Percentiles rank a stretch among this genome's conserved stretches.
Evolutionary conservation across 805 yeast genomes (phyloP).

Genomic region (Wickerhamomyces ciferrii): DNA sequence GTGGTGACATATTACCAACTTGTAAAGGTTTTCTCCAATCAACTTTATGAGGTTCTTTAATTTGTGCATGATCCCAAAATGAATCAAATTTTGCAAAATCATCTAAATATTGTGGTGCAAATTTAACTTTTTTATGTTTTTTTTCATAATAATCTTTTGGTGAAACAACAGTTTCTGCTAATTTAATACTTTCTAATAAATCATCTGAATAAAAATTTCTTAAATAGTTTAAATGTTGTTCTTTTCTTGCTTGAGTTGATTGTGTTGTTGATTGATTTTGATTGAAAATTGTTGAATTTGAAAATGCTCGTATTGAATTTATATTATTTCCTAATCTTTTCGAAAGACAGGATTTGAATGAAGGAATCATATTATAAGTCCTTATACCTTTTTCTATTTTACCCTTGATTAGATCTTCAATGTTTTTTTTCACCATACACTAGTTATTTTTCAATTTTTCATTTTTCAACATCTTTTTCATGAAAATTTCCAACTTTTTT

Average conservation of each 20-base stretch:
- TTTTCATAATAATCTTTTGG: slow-evolving; percentile 54
- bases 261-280: background rate
- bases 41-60: slow-evolving; percentile 45
- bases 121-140: slow-evolving; percentile 35
- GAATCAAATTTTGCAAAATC: slow-evolving; percentile 71
- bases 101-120: slow-evolving; percentile 66
- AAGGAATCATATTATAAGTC: background rate
- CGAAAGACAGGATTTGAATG: background rate
- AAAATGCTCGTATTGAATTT: background rate
- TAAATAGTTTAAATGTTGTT: slow-evolving; percentile 32
- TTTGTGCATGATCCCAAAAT: slow-evolving; percentile 61
- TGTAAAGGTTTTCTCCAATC: slow-evolving; percentile 50
- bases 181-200: slow-evolving; percentile 71
- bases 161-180: slow-evolving; percentile 70
- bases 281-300: background rate
- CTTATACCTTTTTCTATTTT: too few species aligned
- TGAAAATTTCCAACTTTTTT: background rate
- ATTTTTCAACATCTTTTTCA: background rate
- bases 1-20: slow-evolving; percentile 47
- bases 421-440: too few species aligned
- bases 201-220: slow-evolving; percentile 78
- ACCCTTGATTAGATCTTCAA: too few species aligned
- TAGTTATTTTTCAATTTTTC: background rate
- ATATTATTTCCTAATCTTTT: background rate
- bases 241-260: slow-evolving; percentile 6